Evolutionary conservation across 345 rosid species (phyloP).

Genomic region (Toxicodendron radicans): DNA sequence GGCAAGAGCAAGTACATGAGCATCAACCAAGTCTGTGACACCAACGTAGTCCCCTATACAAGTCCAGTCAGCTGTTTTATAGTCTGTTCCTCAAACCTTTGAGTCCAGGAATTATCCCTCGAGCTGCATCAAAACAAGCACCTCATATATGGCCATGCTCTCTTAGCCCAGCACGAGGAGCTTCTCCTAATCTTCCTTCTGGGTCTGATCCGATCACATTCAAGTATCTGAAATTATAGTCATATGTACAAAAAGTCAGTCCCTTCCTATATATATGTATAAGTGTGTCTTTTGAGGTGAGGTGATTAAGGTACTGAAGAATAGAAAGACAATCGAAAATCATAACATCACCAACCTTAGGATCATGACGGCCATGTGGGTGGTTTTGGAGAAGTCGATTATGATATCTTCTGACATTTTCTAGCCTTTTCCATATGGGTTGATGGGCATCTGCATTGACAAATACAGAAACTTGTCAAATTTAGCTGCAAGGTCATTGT

Average conservation of each 20-base stretch:
- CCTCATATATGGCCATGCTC: slow-evolving; percentile 60
- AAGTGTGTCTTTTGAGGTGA: too few species aligned
- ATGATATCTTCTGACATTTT: slow-evolving; percentile 74
- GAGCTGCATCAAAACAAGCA: slow-evolving; percentile 71
- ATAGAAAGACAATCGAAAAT: not conserved
- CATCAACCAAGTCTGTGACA: slow-evolving; percentile 57
- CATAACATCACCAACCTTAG: slow-evolving; percentile 37
- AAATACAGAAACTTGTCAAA: too few species aligned
- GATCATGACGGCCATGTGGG: slow-evolving; percentile 65
- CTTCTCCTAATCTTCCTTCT: slow-evolving; percentile 64
- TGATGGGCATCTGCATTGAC: slow-evolving; percentile 37
- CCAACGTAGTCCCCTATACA: slow-evolving; percentile 57
- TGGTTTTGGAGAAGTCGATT: slow-evolving; percentile 57
- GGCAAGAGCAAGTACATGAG: slow-evolving; percentile 62
- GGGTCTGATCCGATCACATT: slow-evolving; percentile 69
- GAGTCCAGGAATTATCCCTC: slow-evolving; percentile 51
- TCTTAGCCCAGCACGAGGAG: slow-evolving; percentile 54
- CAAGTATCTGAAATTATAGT: slow-evolving; percentile 46
- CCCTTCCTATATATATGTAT: not conserved
- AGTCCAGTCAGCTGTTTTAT: slow-evolving; percentile 54
- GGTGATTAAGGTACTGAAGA: not conserved
- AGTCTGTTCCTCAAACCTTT: slow-evolving; percentile 67
- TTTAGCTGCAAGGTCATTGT: too few species aligned
- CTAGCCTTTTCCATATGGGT: slow-evolving; percentile 71
- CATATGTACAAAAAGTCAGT: not conserved